These are phyloP conservation scores for Hysterangium stoloniferum DNA, from an alignment of 768 basidiomycete genomes.

Conservation along the genomic window DNA sequence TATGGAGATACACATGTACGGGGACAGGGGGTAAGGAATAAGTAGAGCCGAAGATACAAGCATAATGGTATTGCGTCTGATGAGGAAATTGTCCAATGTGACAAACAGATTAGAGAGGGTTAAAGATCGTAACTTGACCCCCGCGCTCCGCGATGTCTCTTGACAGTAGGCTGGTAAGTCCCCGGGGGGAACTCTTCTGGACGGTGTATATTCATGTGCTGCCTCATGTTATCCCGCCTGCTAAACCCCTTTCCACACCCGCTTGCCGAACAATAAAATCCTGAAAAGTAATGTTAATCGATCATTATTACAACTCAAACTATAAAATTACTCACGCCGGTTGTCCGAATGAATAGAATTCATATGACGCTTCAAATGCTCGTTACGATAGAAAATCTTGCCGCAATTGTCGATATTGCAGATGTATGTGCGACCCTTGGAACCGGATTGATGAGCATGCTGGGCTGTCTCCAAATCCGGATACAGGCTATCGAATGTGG, in stretches of 20 bases:
- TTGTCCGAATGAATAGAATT: constrained; percentile 87
- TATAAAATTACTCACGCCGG: constrained; percentile 57
- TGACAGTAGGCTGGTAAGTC: neutral
- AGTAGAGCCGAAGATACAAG: neutral
- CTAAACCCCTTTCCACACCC: constrained; percentile 69
- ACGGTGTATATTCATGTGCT: constrained; percentile 65
- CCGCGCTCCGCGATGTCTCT: neutral
- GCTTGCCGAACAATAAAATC: constrained; percentile 62
- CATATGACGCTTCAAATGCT: constrained; percentile 86
- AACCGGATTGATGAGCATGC: neutral
- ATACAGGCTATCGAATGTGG: constrained; percentile 12
- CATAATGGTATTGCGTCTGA: neutral
- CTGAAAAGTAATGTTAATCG: constrained; percentile 28
- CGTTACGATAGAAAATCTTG: constrained; percentile 81
- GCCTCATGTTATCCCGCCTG: constrained; percentile 72
- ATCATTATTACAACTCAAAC: constrained; percentile 12
- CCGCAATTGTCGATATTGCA: constrained; percentile 80
- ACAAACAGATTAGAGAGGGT: neutral
- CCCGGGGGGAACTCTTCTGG: neutral
- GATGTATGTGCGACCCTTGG: constrained; percentile 42
- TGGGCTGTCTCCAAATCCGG: neutral
- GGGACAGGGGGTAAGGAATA: neutral
- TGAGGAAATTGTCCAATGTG: neutral
- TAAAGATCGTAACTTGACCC: neutral
- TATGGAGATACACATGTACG: neutral